Evolutionary conservation across 306 rosid species (phyloP).

Genomic region (Lathyrus aphaca): DNA sequence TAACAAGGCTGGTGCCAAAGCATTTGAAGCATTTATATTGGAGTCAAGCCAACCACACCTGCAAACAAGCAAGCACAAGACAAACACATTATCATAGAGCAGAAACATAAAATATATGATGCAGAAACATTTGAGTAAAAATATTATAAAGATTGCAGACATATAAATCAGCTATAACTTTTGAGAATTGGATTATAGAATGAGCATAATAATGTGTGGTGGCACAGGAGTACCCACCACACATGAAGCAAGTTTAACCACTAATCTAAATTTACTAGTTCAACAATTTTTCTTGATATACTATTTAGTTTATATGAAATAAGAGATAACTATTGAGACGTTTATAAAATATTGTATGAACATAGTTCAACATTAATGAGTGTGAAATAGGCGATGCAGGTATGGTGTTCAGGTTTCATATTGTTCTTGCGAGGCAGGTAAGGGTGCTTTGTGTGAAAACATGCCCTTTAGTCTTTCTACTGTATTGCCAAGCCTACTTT

Average conservation of each 20-base stretch:
- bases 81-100: conserved; percentile 1
- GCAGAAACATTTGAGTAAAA: conserved; percentile 5
- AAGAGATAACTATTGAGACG: background rate
- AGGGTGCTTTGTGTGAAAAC: background rate
- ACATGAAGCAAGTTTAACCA: background rate
- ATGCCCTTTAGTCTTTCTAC: background rate
- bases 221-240: background rate
- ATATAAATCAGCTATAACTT: conserved; percentile 23
- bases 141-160: conserved; percentile 22
- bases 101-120: conserved; percentile 17
- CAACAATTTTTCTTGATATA: background rate
- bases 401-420: background rate
- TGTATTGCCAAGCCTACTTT: background rate
- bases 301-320: conserved; percentile 6
- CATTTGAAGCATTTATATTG: conserved; percentile 42
- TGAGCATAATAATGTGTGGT: background rate
- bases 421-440: background rate
- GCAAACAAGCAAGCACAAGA: conserved; percentile 43
- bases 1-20: conserved; percentile 33
- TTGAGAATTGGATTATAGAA: conserved; percentile 4
- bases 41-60: conserved; percentile 90
- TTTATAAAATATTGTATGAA: background rate
- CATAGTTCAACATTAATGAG: conserved; percentile 7
- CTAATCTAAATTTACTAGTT: conserved; percentile 17
- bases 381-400: background rate